Percentiles rank a stretch among this genome's conserved stretches.
phyloP scores from a whole-genome alignment of 2,329 filamentous ascomycete species.

The Colletotrichum tofieldiae region DNA sequence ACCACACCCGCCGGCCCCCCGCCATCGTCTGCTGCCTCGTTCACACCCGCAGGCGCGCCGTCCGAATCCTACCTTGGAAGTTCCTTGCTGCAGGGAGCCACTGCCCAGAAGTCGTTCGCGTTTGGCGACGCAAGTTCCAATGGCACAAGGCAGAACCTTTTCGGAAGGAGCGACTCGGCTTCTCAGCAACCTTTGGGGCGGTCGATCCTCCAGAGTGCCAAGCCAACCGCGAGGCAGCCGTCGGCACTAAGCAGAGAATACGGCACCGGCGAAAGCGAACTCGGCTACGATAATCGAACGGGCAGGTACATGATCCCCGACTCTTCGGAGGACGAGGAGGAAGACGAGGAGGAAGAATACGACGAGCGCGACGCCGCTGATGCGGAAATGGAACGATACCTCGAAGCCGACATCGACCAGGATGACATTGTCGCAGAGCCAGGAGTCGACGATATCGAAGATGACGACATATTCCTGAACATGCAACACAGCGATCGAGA shows the following conservation, averaged over 20 bases:
- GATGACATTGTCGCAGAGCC: constrained; percentile 55
- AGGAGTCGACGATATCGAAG: constrained; percentile 58
- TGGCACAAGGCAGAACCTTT: constrained; percentile 55
- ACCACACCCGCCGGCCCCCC: constrained; percentile 69
- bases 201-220: constrained; percentile 58
- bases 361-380: constrained; percentile 50
- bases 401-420: constrained; percentile 54
- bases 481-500: constrained; percentile 56
- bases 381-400: constrained; percentile 55
- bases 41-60: constrained; percentile 71
- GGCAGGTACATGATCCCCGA: constrained; percentile 46
- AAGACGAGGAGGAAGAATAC: constrained; percentile 48
- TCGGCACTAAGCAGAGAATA: constrained; percentile 68
- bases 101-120: constrained; percentile 56
- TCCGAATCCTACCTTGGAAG: constrained; percentile 70
- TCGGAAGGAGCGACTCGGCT: constrained; percentile 54
- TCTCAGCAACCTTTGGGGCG: constrained; percentile 64
- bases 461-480: constrained; percentile 66
- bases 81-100: constrained; percentile 65
- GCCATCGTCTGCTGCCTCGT: constrained; percentile 67
- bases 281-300: constrained; percentile 42
- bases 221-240: constrained; percentile 57
- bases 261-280: constrained; percentile 31
- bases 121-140: constrained; percentile 55
- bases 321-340: constrained; percentile 53